Percentiles rank a stretch among this genome's conserved stretches.
Conservation (phyloP, 2,329 filamentous ascomycete genomes). For the Talaromyces atroroseus region DNA sequence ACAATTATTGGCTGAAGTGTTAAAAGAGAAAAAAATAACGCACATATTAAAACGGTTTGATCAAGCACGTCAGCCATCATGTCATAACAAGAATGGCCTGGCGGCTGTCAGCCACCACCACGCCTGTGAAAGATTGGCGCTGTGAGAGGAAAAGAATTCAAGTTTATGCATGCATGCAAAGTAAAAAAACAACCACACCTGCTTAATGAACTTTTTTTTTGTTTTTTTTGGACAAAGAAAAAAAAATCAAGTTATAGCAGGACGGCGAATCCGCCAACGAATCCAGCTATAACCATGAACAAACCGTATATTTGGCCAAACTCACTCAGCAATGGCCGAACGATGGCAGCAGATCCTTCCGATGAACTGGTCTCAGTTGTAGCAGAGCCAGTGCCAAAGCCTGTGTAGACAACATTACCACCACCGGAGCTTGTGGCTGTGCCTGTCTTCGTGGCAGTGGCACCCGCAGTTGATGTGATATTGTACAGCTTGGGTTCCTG, state of each 20-base stretch:
- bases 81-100: constrained; percentile 1
- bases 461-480: constrained; percentile 33
- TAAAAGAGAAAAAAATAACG: background rate
- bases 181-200: no score
- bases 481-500: constrained; percentile 52
- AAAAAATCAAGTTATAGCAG: constrained; percentile 31
- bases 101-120: background rate
- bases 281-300: constrained; percentile 48
- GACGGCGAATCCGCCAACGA: constrained; percentile 55
- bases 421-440: constrained; percentile 25
- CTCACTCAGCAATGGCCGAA: constrained; percentile 41
- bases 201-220: background rate
- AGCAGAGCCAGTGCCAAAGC: constrained; percentile 35
- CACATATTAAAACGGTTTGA: background rate
- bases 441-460: constrained; percentile 27
- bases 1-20: background rate
- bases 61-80: constrained; percentile 1
- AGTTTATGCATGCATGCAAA: background rate
- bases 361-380: constrained; percentile 27
- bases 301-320: constrained; percentile 54
- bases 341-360: background rate
- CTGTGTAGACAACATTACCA: constrained; percentile 39
- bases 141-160: no score
- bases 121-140: background rate
- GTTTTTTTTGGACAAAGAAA: no score